Evolutionary conservation across 345 rosid species (phyloP).

Genomic region (Eucalyptus sp.): DNA sequence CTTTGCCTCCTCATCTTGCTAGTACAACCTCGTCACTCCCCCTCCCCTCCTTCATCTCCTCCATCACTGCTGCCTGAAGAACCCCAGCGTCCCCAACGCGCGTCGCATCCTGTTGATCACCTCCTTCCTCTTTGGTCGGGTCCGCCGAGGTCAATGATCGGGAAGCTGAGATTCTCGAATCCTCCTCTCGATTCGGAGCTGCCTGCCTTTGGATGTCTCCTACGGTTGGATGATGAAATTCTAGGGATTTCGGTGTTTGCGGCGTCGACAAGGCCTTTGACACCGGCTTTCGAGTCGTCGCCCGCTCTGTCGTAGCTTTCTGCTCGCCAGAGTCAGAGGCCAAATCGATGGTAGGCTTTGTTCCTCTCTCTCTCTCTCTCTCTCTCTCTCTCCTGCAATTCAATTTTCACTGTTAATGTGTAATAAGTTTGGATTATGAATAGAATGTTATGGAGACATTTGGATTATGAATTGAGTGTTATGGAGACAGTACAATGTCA

Average conservation of each 20-base stretch:
- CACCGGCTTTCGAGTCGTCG: no score
- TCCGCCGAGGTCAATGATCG: conserved; percentile 23
- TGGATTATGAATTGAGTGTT: no score
- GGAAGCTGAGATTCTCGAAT: neutral
- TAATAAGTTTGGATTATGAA: neutral
- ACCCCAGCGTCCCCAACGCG: no score
- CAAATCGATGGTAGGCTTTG: neutral
- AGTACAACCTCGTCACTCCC: no score
- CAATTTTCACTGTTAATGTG: neutral
- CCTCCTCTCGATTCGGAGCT: neutral
- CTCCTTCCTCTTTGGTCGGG: no score
- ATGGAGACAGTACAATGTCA: no score
- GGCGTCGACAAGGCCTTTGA: no score
- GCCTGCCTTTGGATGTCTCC: neutral
- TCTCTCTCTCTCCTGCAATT: neutral
- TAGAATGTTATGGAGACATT: neutral
- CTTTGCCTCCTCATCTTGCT: no score
- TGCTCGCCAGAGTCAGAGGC: neutral
- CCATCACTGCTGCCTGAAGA: no score
- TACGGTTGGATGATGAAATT: neutral
- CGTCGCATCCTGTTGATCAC: no score
- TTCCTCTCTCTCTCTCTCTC: neutral
- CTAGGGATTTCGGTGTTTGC: neutral
- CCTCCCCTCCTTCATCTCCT: no score
- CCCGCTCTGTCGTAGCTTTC: no score